Evolutionary conservation across 768 basidiomycete genomes (phyloP).

Genomic region (Lactarius sanguifluus): DNA sequence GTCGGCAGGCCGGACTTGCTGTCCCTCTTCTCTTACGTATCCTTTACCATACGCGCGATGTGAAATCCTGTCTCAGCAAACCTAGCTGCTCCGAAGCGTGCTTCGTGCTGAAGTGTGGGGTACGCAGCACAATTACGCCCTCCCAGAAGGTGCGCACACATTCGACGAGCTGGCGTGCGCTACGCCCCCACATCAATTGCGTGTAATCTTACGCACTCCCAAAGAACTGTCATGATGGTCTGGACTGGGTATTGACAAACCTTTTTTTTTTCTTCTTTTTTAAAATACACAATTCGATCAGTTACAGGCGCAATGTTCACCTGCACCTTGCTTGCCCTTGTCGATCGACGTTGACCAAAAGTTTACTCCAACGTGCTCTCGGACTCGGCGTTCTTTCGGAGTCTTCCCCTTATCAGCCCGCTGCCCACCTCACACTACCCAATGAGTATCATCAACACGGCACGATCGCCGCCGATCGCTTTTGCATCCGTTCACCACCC

Average conservation of each 20-base stretch:
- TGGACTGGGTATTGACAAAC: neutral
- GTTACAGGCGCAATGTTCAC: neutral
- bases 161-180: neutral
- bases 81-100: constrained; percentile 1
- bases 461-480: constrained; percentile 25
- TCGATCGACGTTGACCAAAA: constrained; percentile 16
- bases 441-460: constrained; percentile 2
- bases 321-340: neutral
- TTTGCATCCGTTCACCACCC: constrained; percentile 13
- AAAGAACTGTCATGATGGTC: constrained; percentile 3
- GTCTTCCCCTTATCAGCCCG: constrained; percentile 3
- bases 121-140: constrained; percentile 26
- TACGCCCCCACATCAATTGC: constrained; percentile 19
- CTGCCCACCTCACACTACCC: too few species aligned
- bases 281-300: constrained; percentile 4
- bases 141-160: neutral
- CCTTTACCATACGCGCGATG: constrained; percentile 12
- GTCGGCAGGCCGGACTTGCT: constrained; percentile 5
- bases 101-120: constrained; percentile 10
- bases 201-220: constrained; percentile 20
- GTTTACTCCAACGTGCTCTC: neutral
- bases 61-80: constrained; percentile 10
- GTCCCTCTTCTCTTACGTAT: constrained; percentile 19
- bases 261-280: constrained; percentile 1
- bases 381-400: neutral